Evolutionary conservation across 2,329 filamentous ascomycete genomes (phyloP), one percentile per base, ranked within the genome.

Genomic region (Colletotrichum plurivorum): DNA sequence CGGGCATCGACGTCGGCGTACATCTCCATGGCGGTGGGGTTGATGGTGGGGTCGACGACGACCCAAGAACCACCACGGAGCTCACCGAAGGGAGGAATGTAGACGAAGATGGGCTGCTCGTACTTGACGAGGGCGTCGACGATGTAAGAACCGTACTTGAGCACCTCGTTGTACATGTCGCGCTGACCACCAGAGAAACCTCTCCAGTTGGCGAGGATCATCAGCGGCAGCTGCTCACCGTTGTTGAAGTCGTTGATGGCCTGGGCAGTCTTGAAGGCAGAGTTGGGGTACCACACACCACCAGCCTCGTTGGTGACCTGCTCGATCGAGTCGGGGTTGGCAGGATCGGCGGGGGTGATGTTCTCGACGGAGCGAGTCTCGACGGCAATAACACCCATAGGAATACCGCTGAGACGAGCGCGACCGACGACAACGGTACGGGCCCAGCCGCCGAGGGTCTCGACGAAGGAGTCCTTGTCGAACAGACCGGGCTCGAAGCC

Each of bases 161-260:
- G 90, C 16, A 99, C 96, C 84, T 99, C 96, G 85, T 98, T 98
- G 90, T 97, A 99, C 96, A 99, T 99, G 84, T 99, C 96, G 75
- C 95, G 94, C 85, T 99, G 96, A 73, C 96, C 96, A 86, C 96
- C 96, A 74, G 96, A 99, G 94, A 99, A 99, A 87, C 96, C 96
- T 90, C 96, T 92, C 96, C 96, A 99, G 89, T 99, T 99, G 84
- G 96, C 96, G 73, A 99, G 90, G 79, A 99, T 99, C 94, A 99
- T 98, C 73, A 99, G 86, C 66, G 96, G 96, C 78, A 99, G 88
- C 85, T 99, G 96, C 85, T 99, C 96, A 80, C 96, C 96, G 74
- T 97, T 90, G 90, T 99, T 99, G 90, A 99, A 99, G 86, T 99
- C 96, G 77, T 93, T 94, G 85, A 99, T 97, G 65, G 96, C 96